Percentiles rank a stretch among this genome's conserved stretches.
Evolutionary conservation across 2,329 filamentous ascomycete genomes (phyloP).

Genomic region (Diaporthe sp.): DNA sequence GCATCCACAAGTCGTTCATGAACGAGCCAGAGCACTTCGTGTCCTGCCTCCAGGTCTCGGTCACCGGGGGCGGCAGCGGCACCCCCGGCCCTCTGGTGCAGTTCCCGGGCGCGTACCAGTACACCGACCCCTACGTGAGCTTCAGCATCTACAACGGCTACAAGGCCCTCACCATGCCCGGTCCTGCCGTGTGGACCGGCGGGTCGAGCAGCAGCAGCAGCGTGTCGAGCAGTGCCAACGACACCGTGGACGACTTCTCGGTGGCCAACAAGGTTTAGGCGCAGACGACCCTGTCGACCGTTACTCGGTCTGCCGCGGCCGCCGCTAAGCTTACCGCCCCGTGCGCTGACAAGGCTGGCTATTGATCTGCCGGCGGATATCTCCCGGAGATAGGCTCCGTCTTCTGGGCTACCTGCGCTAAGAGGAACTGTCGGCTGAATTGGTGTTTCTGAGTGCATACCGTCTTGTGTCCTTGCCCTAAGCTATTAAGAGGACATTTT

Average conservation of each 20-base stretch:
- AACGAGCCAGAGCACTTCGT: constrained; percentile 17
- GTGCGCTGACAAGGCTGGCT: background rate
- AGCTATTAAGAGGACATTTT: background rate
- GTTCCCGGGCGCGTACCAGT: constrained; percentile 53
- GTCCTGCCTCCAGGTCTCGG: constrained; percentile 56
- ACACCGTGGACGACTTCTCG: background rate
- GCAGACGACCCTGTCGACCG: background rate
- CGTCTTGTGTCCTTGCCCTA: background rate
- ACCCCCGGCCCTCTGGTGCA: constrained; percentile 51
- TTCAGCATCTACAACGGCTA: constrained; percentile 53
- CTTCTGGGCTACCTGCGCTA: background rate
- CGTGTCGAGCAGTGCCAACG: no score
- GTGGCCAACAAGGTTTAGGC: background rate
- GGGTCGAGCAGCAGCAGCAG: background rate
- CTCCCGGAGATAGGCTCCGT: background rate
- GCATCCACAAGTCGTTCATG: background rate
- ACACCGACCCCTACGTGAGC: constrained; percentile 51
- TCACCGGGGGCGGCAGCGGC: constrained; percentile 56
- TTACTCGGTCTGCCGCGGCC: background rate
- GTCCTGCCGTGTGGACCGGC: constrained; percentile 49
- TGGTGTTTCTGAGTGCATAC: background rate
- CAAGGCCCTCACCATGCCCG: constrained; percentile 56
- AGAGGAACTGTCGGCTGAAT: background rate
- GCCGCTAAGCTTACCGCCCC: background rate
- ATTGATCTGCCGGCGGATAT: background rate